A percentile compares a stretch with the other conserved stretches of the same genome.
phyloP scores from a whole-genome alignment of 1,284 basidiomycete genomes.

The Ustilago loliicola region DNA sequence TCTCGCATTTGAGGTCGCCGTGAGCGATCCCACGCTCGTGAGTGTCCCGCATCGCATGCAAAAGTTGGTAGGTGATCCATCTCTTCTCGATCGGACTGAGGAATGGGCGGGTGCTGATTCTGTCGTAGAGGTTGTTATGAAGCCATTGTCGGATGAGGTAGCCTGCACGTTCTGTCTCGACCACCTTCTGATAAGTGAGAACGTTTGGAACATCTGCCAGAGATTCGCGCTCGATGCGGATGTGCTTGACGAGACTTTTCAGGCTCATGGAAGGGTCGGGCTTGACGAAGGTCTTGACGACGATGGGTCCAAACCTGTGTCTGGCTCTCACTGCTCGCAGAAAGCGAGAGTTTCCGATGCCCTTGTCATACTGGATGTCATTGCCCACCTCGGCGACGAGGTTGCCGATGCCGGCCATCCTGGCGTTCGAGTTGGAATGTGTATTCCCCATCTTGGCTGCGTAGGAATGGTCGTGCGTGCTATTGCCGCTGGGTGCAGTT shows the following conservation, averaged over 20 bases:
- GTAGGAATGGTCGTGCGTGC: neutral
- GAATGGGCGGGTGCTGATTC: constrained; percentile 97
- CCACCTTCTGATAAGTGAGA: constrained; percentile 88
- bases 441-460: constrained; percentile 56
- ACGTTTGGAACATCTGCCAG: constrained; percentile 88
- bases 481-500: neutral
- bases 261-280: constrained; percentile 80
- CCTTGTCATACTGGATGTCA: constrained; percentile 66
- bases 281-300: constrained; percentile 87
- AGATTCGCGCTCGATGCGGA: constrained; percentile 85
- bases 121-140: constrained; percentile 93
- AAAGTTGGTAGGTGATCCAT: constrained; percentile 95
- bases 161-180: constrained; percentile 95
- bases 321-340: constrained; percentile 89
- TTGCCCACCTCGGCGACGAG: constrained; percentile 62
- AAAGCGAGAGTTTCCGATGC: constrained; percentile 91
- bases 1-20: constrained; percentile 98
- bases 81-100: constrained; percentile 92
- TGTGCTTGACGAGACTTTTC: constrained; percentile 77
- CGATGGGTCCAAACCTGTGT: constrained; percentile 79
- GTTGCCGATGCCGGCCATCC: constrained; percentile 58
- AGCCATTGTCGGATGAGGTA: constrained; percentile 96
- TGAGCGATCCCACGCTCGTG: constrained; percentile 85
- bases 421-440: constrained; percentile 46
- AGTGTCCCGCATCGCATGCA: constrained; percentile 86